Conservation (phyloP, 2,329 filamentous ascomycete species). For the Arthrobotrys sinensis region DNA sequence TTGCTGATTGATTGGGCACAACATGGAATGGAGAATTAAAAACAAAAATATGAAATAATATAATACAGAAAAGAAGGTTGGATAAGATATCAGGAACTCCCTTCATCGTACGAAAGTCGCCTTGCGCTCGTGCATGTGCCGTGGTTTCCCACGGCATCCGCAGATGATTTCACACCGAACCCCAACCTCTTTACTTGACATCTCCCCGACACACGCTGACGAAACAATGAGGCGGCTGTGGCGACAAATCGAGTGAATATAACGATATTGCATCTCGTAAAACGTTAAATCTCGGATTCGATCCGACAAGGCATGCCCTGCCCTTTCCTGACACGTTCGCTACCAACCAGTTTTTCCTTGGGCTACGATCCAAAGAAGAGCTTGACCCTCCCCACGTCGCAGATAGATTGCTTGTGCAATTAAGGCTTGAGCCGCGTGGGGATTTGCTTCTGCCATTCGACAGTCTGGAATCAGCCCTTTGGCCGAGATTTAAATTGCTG, state of each 20-base stretch:
- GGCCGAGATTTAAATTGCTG: constrained; percentile 34
- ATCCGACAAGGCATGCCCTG: constrained; percentile 52
- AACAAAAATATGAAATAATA: background rate
- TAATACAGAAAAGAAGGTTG: constrained; percentile 21
- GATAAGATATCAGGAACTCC: constrained; percentile 58
- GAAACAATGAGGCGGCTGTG: constrained; percentile 43
- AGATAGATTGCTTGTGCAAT: constrained; percentile 46
- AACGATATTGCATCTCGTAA: constrained; percentile 36
- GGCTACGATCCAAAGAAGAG: constrained; percentile 26
- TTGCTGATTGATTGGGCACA: constrained; percentile 39
- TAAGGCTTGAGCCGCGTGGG: constrained; percentile 54
- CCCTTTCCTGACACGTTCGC: constrained; percentile 44
- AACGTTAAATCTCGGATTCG: constrained; percentile 38
- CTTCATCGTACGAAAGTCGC: constrained; percentile 34
- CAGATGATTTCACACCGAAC: constrained; percentile 22
- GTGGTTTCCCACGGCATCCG: constrained; percentile 30
- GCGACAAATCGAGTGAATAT: constrained; percentile 31
- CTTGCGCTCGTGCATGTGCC: constrained; percentile 52
- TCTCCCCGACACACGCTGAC: constrained; percentile 15
- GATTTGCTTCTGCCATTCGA: constrained; percentile 51
- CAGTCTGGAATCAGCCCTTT: constrained; percentile 30
- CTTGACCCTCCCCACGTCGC: constrained; percentile 43
- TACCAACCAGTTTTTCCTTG: constrained; percentile 40
- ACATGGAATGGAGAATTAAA: constrained; percentile 26
- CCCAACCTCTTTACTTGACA: constrained; percentile 23